Conservation (phyloP, 768 basidiomycete species). For the Chalciporus sphaerocephalus region DNA sequence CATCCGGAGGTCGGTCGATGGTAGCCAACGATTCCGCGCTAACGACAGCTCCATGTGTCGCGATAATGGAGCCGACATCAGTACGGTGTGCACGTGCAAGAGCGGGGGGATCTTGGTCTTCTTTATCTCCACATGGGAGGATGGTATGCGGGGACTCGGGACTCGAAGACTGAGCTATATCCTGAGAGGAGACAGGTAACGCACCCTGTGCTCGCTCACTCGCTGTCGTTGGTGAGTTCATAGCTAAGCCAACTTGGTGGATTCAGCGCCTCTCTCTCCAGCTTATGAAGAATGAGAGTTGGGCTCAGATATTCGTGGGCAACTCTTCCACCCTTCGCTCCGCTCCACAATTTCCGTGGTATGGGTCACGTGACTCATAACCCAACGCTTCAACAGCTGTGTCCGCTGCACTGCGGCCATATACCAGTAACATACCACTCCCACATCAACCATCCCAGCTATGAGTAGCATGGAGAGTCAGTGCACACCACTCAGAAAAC, state of each 20-base stretch:
- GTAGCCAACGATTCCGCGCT: conserved; percentile 38
- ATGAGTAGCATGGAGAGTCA: conserved; percentile 91
- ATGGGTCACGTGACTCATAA: neutral
- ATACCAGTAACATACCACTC: neutral
- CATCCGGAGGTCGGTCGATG: conserved; percentile 39
- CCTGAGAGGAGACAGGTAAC: neutral
- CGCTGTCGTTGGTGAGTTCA: neutral
- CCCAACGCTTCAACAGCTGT: neutral
- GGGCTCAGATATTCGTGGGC: too few species aligned
- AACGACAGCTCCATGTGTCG: conserved; percentile 30
- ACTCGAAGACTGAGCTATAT: neutral
- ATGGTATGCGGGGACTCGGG: neutral
- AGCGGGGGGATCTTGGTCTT: neutral
- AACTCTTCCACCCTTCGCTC: too few species aligned
- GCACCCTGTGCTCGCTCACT: neutral
- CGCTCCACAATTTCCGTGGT: too few species aligned
- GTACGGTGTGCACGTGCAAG: conserved; percentile 11
- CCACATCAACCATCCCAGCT: conserved; percentile 2
- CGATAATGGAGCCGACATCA: conserved; percentile 34
- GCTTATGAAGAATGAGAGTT: too few species aligned
- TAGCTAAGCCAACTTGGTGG: too few species aligned
- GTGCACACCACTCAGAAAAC: conserved; percentile 25
- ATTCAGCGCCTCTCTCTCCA: neutral
- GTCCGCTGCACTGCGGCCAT: conserved; percentile 4
- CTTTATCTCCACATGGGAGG: conserved; percentile 4